phyloP scores from a whole-genome alignment of 208 protist genomes.

The Porcisia deanei region DNA sequence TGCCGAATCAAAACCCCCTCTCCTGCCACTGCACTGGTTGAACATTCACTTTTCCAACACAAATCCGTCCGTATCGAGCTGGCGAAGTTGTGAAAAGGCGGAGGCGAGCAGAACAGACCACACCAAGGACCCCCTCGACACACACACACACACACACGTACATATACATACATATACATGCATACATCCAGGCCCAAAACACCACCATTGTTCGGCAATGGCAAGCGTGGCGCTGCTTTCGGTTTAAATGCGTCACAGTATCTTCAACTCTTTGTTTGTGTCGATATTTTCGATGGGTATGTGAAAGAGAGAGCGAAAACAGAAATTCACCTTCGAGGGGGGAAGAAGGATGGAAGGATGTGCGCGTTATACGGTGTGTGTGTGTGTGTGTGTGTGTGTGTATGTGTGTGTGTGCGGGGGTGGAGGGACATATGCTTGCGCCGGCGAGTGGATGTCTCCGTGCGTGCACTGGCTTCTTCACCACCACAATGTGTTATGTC shows the following conservation, averaged over 20 bases:
- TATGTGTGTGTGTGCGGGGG: no score
- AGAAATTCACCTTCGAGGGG: neutral
- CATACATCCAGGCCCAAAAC: neutral
- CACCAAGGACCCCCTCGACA: neutral
- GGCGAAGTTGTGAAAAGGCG: neutral
- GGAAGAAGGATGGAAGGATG: no score
- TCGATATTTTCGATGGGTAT: neutral
- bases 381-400: neutral
- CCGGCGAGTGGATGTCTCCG: neutral
- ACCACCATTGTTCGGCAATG: neutral
- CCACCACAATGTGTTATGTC: neutral
- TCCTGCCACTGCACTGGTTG: neutral
- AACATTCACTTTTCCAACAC: neutral
- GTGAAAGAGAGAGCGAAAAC: neutral
- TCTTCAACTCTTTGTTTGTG: neutral
- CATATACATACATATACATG: neutral
- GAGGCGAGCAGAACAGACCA: neutral
- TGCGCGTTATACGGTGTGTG: neutral
- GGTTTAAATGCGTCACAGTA: neutral
- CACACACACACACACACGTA: slow-evolving; percentile 3
- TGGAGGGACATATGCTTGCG: no score
- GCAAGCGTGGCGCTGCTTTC: neutral
- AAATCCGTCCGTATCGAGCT: neutral
- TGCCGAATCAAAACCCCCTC: neutral
- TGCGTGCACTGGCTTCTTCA: neutral